Conservation (phyloP, 495 filamentous ascomycete species). For the Saxophila tyrrhenica region DNA sequence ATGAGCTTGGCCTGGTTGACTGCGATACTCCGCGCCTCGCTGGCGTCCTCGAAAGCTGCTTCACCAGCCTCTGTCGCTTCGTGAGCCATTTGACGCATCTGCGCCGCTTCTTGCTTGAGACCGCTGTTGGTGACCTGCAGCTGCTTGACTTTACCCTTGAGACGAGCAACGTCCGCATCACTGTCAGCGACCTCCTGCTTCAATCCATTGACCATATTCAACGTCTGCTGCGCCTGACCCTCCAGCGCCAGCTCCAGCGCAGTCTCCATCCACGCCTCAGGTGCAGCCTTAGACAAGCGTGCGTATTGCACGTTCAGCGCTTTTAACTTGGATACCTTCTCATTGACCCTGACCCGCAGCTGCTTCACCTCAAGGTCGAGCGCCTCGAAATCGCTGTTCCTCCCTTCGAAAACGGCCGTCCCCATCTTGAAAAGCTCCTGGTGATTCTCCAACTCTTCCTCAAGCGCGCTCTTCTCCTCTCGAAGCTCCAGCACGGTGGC, state of each 20-base stretch:
- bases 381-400: neutral
- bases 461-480: neutral
- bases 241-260: neutral
- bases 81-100: neutral
- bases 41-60: neutral
- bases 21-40: neutral
- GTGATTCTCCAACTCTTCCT: neutral
- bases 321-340: neutral
- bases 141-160: neutral
- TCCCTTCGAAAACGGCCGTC: neutral
- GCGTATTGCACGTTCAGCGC: neutral
- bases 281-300: neutral
- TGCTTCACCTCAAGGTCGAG: neutral
- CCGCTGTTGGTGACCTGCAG: neutral
- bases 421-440: neutral
- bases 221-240: neutral
- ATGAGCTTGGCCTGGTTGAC: neutral
- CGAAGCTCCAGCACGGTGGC: neutral
- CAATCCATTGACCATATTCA: neutral
- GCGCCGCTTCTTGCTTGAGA: neutral
- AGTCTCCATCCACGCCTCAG: neutral
- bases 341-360: neutral
- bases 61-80: neutral
- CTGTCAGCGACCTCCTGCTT: neutral
- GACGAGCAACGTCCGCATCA: neutral